Evolutionary conservation across 306 rosid species (phyloP).

Genomic region (Alnus rubra): DNA sequence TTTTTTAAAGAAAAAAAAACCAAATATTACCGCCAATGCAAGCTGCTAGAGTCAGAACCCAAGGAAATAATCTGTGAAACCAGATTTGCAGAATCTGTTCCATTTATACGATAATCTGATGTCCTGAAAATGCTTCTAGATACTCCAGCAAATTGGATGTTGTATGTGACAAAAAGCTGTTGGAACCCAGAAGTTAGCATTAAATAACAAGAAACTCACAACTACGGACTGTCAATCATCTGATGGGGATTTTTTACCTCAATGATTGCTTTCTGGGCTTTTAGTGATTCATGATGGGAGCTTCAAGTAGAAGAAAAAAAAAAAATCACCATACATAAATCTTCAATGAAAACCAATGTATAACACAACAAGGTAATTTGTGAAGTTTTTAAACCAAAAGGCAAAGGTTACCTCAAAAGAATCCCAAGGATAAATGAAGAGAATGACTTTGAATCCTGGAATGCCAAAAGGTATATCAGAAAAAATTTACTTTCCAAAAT

Average conservation of each 20-base stretch:
- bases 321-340: conserved; percentile 24
- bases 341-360: conserved; percentile 4
- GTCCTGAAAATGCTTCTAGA: conserved; percentile 76
- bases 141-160: conserved; percentile 94
- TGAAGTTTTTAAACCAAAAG: conserved; percentile 18
- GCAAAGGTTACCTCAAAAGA: conserved; percentile 77
- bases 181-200: conserved; percentile 30
- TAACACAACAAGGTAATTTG: background rate
- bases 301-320: conserved; percentile 54
- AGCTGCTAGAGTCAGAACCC: conserved; percentile 89
- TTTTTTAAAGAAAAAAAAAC: background rate
- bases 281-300: conserved; percentile 96
- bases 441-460: conserved; percentile 79
- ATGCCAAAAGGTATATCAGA: conserved; percentile 29
- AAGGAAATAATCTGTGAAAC: conserved; percentile 85
- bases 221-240: conserved; percentile 27
- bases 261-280: conserved; percentile 91
- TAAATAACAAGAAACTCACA: conserved; percentile 24
- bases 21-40: conserved; percentile 88
- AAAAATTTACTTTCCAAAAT: conserved; percentile 21
- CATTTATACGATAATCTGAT: conserved; percentile 53
- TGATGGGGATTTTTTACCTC: conserved; percentile 58
- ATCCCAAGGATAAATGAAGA: conserved; percentile 81
- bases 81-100: conserved; percentile 64
- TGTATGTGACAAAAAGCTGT: conserved; percentile 97